These are phyloP conservation scores for Gautieria morchelliformis DNA, from an alignment of 768 basidiomycete genomes.

Conservation along the genomic window DNA sequence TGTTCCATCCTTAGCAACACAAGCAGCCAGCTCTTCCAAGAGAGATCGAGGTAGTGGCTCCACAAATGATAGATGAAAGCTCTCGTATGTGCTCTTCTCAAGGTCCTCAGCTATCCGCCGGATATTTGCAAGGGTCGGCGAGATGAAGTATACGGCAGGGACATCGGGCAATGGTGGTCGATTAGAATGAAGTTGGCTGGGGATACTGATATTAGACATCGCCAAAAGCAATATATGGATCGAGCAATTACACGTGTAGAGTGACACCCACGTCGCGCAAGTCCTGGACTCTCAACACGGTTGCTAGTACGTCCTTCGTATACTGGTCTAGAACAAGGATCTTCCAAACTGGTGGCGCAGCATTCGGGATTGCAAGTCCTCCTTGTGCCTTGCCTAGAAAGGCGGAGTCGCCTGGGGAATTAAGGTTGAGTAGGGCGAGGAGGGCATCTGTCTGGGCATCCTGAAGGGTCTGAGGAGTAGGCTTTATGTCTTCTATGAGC, in stretches of 20 bases:
- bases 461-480: conserved; percentile 56
- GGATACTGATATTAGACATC: neutral
- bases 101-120: conserved; percentile 90
- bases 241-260: conserved; percentile 77
- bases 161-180: conserved; percentile 90
- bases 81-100: conserved; percentile 80
- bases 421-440: conserved; percentile 79
- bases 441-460: conserved; percentile 83
- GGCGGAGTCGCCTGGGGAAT: conserved; percentile 43
- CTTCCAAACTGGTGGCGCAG: conserved; percentile 88
- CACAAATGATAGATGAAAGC: conserved; percentile 91
- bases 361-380: conserved; percentile 37
- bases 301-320: conserved; percentile 94
- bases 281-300: conserved; percentile 91
- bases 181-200: conserved; percentile 81
- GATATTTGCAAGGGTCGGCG: conserved; percentile 81
- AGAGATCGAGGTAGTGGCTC: conserved; percentile 82
- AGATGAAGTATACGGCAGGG: conserved; percentile 93
- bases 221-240: neutral
- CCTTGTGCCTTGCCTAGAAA: conserved; percentile 26
- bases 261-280: conserved; percentile 95
- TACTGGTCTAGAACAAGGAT: conserved; percentile 89
- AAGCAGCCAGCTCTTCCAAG: conserved; percentile 87
- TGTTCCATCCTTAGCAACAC: conserved; percentile 77
- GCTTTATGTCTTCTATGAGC: neutral